Conservation (phyloP, 1,284 basidiomycete genomes). For the Microbotryum lychnidis-dioicae region DNA sequence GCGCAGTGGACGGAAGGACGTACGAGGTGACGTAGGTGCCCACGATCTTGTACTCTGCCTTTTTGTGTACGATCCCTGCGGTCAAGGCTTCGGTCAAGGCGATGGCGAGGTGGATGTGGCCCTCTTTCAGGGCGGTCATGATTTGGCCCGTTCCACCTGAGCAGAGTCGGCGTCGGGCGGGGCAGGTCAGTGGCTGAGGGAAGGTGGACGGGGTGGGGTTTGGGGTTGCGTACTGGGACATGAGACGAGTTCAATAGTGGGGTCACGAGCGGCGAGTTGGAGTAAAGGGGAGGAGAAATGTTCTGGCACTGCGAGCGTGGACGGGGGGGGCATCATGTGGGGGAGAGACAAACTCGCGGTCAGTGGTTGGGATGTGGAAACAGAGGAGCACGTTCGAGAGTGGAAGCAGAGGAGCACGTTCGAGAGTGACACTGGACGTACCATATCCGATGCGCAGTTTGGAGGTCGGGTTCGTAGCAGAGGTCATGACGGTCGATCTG, state of each 20-base stretch:
- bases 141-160: constrained; percentile 83
- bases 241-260: constrained; percentile 67
- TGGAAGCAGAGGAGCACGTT: neutral
- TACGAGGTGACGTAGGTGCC: constrained; percentile 86
- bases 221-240: constrained; percentile 60
- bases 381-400: neutral
- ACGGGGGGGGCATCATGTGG: neutral
- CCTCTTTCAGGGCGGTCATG: constrained; percentile 67
- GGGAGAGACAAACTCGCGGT: neutral
- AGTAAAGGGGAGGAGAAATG: constrained; percentile 85
- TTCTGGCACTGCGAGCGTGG: constrained; percentile 55
- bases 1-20: constrained; percentile 25
- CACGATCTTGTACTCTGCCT: constrained; percentile 77
- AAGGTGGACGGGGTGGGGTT: no score
- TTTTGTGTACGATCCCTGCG: constrained; percentile 82
- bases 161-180: neutral
- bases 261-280: constrained; percentile 51
- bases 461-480: neutral
- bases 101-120: constrained; percentile 79
- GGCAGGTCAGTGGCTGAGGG: neutral
- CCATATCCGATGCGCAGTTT: constrained; percentile 24
- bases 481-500: neutral
- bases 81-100: constrained; percentile 91
- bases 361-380: neutral
- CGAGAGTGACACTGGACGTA: neutral